Conservation (phyloP, 2,329 filamentous ascomycete species). For the Ascochyta rabiei region DNA sequence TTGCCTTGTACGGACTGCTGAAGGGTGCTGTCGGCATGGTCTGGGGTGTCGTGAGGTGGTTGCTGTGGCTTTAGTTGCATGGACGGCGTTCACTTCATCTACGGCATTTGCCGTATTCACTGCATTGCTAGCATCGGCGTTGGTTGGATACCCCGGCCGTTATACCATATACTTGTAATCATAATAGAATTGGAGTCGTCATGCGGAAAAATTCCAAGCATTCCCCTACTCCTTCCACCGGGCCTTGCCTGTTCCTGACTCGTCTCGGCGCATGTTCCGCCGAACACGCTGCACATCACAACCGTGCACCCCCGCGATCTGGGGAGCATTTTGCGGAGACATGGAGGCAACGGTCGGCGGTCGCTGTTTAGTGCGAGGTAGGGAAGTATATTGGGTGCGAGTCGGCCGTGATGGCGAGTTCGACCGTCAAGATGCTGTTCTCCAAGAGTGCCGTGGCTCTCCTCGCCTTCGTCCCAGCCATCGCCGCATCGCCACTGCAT, state of each 20-base stretch:
- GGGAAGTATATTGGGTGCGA: constrained; percentile 3
- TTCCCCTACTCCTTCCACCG: neutral
- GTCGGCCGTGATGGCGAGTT: neutral
- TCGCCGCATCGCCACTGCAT: constrained; percentile 17
- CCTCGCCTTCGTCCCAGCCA: constrained; percentile 9
- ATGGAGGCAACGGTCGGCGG: constrained; percentile 30
- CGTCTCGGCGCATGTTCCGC: constrained; percentile 6
- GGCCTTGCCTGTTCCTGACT: constrained; percentile 7
- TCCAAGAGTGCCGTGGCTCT: constrained; percentile 8
- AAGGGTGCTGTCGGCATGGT: constrained; percentile 67
- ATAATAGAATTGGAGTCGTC: too few relatives aligned
- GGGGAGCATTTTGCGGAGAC: constrained; percentile 35
- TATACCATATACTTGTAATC: too few relatives aligned
- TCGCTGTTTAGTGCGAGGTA: constrained; percentile 7
- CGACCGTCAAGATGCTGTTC: constrained; percentile 21
- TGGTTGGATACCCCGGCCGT: too few relatives aligned
- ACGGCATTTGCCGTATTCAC: neutral
- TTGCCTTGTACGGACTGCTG: constrained; percentile 74
- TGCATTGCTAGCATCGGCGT: constrained; percentile 7
- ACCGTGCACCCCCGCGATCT: constrained; percentile 22
- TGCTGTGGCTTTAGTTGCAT: constrained; percentile 67
- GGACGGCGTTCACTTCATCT: too few relatives aligned
- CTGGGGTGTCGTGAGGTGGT: constrained; percentile 71
- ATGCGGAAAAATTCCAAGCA: constrained; percentile 9
- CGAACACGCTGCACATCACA: constrained; percentile 4